Evolutionary conservation across 2,329 filamentous ascomycete genomes (phyloP).

Genomic region (Pseudocercospora macadamiae): DNA sequence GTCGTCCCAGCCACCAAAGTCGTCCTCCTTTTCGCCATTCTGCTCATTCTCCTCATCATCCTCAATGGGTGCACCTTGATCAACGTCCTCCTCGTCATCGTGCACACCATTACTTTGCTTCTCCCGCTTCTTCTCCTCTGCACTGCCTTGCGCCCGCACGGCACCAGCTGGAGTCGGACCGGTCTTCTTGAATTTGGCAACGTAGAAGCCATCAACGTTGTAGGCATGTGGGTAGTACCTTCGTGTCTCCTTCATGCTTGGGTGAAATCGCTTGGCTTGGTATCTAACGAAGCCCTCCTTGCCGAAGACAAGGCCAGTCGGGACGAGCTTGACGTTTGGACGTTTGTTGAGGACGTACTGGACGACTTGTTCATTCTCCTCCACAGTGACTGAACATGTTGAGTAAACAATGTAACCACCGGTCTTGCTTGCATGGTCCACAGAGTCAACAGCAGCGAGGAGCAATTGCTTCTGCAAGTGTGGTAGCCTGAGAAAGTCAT

Average conservation of each 20-base stretch:
- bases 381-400: slow-evolving; percentile 90
- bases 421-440: slow-evolving; percentile 87
- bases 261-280: slow-evolving; percentile 89
- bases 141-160: slow-evolving; percentile 45
- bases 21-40: slow-evolving; percentile 24
- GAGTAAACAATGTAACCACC: slow-evolving; percentile 97
- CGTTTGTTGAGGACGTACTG: slow-evolving; percentile 90
- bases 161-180: slow-evolving; percentile 71
- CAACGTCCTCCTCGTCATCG: slow-evolving; percentile 55
- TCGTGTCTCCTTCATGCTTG: slow-evolving; percentile 78
- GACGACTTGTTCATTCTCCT: slow-evolving; percentile 92
- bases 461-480: slow-evolving; percentile 95
- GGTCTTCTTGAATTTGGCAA: slow-evolving; percentile 94
- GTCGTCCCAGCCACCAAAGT: slow-evolving; percentile 55
- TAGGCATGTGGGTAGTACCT: slow-evolving; percentile 89
- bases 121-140: slow-evolving; percentile 31
- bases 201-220: slow-evolving; percentile 98
- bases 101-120: slow-evolving; percentile 41
- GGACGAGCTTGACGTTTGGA: slow-evolving; percentile 90
- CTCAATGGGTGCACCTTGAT: slow-evolving; percentile 60
- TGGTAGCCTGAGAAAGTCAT: slow-evolving; percentile 89
- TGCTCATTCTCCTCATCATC: slow-evolving; percentile 40
- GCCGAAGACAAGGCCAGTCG: slow-evolving; percentile 87
- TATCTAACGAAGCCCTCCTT: slow-evolving; percentile 90
- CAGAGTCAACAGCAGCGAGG: slow-evolving; percentile 89